Evolutionary conservation across 345 rosid genomes (phyloP).

Genomic region (Eucalyptus pumila): DNA sequence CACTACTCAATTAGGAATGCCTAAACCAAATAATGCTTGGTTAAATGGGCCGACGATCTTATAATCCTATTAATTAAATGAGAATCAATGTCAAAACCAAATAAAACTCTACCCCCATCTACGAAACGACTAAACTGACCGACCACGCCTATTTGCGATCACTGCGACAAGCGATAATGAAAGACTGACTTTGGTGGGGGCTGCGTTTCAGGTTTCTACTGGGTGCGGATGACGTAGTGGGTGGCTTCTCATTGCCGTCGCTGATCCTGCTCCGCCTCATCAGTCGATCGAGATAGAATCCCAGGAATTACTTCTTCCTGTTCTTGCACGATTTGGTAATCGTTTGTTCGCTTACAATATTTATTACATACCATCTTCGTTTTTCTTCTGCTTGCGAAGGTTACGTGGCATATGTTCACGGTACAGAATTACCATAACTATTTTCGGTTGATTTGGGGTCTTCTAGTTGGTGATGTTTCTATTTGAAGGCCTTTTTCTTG

Average conservation of each 20-base stretch:
- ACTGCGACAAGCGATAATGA: not conserved
- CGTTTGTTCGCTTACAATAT: not conserved
- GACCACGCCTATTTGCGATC: not conserved
- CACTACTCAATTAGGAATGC: no score
- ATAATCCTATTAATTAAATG: no score
- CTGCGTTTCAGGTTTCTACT: conserved; percentile 23
- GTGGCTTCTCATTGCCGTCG: conserved; percentile 27
- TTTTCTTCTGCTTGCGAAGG: not conserved
- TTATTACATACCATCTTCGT: not conserved
- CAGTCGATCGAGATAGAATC: not conserved
- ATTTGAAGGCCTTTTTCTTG: not conserved
- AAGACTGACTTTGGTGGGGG: not conserved
- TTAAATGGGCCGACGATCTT: no score
- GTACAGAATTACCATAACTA: not conserved
- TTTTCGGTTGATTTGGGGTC: not conserved
- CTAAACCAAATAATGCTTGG: no score
- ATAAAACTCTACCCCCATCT: no score
- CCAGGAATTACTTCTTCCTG: conserved; percentile 7
- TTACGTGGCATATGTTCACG: not conserved
- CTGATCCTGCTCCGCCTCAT: conserved; percentile 6
- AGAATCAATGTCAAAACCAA: no score
- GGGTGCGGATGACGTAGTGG: conserved; percentile 14
- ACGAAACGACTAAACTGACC: not conserved
- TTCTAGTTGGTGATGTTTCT: not conserved
- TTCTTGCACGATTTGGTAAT: conserved; percentile 42